Conservation (phyloP, 257 asterid species). For the Ajuga chamaepitys region DNA sequence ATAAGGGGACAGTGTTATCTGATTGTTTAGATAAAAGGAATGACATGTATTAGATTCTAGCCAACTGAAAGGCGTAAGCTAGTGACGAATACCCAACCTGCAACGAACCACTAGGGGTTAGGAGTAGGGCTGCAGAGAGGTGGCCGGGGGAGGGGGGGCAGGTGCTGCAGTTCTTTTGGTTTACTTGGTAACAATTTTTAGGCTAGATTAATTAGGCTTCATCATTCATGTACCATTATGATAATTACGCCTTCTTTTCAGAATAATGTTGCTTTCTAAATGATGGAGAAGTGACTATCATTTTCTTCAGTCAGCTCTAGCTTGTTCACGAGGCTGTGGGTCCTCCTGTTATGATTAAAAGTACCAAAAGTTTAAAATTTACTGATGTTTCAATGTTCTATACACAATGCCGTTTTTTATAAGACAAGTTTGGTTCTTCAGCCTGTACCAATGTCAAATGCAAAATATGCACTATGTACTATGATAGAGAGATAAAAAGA, state of each 20-base stretch:
- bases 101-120: neutral
- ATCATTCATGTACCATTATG: neutral
- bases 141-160: too few relatives aligned
- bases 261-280: neutral
- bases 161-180: neutral
- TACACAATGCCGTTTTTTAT: neutral
- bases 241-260: neutral
- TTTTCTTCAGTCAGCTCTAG: neutral
- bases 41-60: too few relatives aligned
- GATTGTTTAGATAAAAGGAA: neutral
- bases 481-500: neutral
- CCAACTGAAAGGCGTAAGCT: too few relatives aligned
- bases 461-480: neutral
- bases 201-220: neutral
- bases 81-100: too few relatives aligned
- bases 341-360: neutral
- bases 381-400: neutral
- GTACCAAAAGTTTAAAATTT: constrained; percentile 1
- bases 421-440: constrained; percentile 4
- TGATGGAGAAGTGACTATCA: neutral
- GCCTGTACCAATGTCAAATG: constrained; percentile 8
- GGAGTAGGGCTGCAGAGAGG: neutral
- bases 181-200: neutral
- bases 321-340: constrained; percentile 1
- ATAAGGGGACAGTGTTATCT: neutral